A percentile compares a stretch with the other conserved stretches of the same genome.
These are phyloP conservation scores for Neurospora terricola DNA, from an alignment of 495 filamentous ascomycete genomes.

Conservation along the genomic window DNA sequence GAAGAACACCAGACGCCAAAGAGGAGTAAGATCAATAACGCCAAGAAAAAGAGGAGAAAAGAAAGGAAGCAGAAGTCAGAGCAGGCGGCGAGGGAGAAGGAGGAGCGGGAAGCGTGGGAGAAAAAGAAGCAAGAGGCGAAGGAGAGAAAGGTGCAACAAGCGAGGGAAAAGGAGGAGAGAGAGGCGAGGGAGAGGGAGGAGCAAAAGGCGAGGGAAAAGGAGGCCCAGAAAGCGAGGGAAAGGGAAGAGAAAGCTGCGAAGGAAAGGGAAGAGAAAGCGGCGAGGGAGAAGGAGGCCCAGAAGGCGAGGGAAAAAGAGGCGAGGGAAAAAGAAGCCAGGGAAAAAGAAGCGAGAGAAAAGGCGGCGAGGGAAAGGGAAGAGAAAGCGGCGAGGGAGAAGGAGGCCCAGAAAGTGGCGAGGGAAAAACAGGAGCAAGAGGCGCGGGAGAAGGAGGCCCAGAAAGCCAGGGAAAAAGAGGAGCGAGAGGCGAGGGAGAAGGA, in stretches of 20 bases:
- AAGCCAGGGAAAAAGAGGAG: background rate
- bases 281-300: background rate
- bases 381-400: background rate
- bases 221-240: background rate
- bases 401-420: background rate
- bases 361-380: background rate
- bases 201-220: background rate
- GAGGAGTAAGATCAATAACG: background rate
- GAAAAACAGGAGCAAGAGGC: background rate
- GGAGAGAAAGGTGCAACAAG: background rate
- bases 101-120: background rate
- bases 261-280: background rate
- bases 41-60: background rate
- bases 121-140: background rate
- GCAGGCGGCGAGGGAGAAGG: background rate
- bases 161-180: background rate
- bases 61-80: background rate
- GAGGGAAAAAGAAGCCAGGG: no score
- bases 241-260: background rate
- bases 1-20: background rate
- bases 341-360: background rate
- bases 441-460: background rate
- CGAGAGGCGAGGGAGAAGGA: background rate
- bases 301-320: background rate
- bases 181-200: background rate